phyloP scores from a whole-genome alignment of 306 rosid species.

The barrel medic (Medicago truncatula) region MtrunA17r5.0-ANR NC_053043.1:51243001-51243500 shows the following conservation, averaged over 20 bases:
- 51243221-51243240: constrained; percentile 75
- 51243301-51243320: constrained; percentile 15
- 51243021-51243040: constrained; percentile 57
- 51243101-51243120: constrained; percentile 1
- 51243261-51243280: constrained; percentile 22
- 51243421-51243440: constrained; percentile 2
- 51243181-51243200: constrained; percentile 77
- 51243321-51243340: constrained; percentile 21
- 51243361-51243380: neutral
- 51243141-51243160: constrained; percentile 70
- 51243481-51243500: neutral
- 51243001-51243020: constrained; percentile 53
- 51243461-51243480: neutral
- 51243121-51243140: constrained; percentile 42
- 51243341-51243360: neutral
- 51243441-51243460: neutral
- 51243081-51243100: neutral
- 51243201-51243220: constrained; percentile 69
- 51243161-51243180: constrained; percentile 86
- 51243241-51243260: constrained; percentile 74
- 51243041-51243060: constrained; percentile 22
- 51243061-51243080: neutral
- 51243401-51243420: neutral
- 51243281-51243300: constrained; percentile 17
- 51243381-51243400: neutral